Evolutionary conservation across 331 rosid genomes (phyloP), one percentile per base, ranked within the genome.

Genomic region (Acacia pycnantha): DNA sequence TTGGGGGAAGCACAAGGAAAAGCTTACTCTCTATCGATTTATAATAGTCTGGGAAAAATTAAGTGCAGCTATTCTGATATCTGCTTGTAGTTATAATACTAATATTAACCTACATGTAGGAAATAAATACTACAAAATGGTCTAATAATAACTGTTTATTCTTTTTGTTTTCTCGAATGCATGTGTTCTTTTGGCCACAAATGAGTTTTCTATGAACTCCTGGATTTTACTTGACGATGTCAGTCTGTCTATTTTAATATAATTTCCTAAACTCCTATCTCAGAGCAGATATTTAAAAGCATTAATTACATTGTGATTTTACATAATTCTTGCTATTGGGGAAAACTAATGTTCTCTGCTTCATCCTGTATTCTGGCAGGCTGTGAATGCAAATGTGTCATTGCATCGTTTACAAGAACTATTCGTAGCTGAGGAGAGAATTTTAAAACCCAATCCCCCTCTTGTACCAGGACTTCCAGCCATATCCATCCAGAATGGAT

Each of bases 401-500:
- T 86, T 94, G 58, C 97, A 93, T 73, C 97, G 97, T 58, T 77
- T 94, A 77, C 97, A 94, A 83, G 98, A 93, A 74, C 87, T 94
- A n/a, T 76, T 94, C 82, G 88, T 88, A 79, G 83, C 84, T 41
- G 92, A 93, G 83, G 98, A 91, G 82, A 78, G 95, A 86, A 69
- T 56, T 56, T 56, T 91, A 46, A 82, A 70, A 59, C 91, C 90
- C 16, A 94, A 91, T 84, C 97, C 87, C 7, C 94, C 97, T 44
- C 78, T 91, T 84, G 85, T 89, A 75, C 88, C 90, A 8, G 94
- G 84, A 74, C 85, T 90, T 70, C 94, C 97, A 19, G 97, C 95
- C 82, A 90, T 94, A 67, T 91, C 94, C 79, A 91, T 94, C 31
- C 86, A 83, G 80, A 81, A 94, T 82, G 98, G 98, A 15, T 73